Evolutionary conservation across 441 rosid species (phyloP), one percentile per base, ranked within the genome.

Genomic region (Gossypium aridum): DNA sequence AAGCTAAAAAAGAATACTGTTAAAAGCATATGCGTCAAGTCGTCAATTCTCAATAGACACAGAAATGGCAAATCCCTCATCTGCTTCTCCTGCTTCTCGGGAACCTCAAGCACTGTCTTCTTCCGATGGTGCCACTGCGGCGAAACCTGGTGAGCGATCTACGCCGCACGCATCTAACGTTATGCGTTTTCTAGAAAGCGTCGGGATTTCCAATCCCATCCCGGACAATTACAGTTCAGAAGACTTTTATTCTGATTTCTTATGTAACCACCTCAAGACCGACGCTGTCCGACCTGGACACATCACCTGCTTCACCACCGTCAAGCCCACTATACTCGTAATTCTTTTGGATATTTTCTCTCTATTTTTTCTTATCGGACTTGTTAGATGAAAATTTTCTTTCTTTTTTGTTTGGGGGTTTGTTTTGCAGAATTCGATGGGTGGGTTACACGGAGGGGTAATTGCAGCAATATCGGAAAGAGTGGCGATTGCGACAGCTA

Each of bases 401-500:
- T 57, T 45, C n/a, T 49, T 78, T 9, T 3, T 28, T 20, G 28
- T n/a, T 19, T 43, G 2, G 43, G 0, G 13, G 34, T 64, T 19
- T 7, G 25, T n/a, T 54, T 51, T 77, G 63, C 74, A 94, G 96
- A 92, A 94, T 74, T 66, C 5, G 31, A 92, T 13, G 61, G 84
- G 76, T 53, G 90, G 89, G 59, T 67, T 89, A 43, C 98, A 94
- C 64, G 98, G 98, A 51, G 97, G 92, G 57, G 83, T 90, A 4
- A 84, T 88, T 0, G 94, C 90, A 23, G 90, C 97, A n/a, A 54
- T 92, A 28, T 86, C 92, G 3, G 95, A 94, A 83, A 87, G 91
- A 76, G 75, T 88, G 64, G 78, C 93, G 1, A 75, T 84, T 75
- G 96, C 90, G 45, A 89, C 93, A 20, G 93, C 85, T 39, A 88